Base-by-base conservation (phyloP, 495 filamentous ascomycete species). In the Penicillium maclennaniae region DNA sequence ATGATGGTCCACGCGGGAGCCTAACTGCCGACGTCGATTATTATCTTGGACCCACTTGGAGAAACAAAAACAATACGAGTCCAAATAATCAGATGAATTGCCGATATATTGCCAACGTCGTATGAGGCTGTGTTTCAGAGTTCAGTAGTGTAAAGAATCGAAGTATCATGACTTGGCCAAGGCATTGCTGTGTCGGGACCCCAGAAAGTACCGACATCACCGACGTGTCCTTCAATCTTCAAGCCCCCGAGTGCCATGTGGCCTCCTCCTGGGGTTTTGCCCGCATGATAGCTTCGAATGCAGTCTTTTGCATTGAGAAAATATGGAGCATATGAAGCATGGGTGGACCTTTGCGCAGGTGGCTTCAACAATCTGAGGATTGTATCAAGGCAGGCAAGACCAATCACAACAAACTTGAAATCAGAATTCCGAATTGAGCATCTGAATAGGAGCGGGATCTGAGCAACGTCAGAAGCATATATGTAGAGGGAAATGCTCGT, bases 161-260 rank as follows among this genome's bases (percentile, higher is more conserved):
- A 14, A 34, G 15, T 12, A 14, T 34, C 31, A 34, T 34, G 9
- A 14, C 31, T 12, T 1, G 31, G 31, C 31, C 31, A 34, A 34
- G 10, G 8, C 31, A 10, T 14, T 14, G 31, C 31, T 14, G 6
- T 4, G 7, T 31, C 27, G 27, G 27, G 27, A 19, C 28, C 16
- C 6, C 45, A 37, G 15, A 14, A 27, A 37, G 8, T 12, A 27
- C 15, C 6, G 23, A 23, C 20, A 19, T 46, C 31, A 16, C 25
- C 44, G 37, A 38, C 45, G 45, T 47, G 31, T 19, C 45, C 19
- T 41, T 47, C 31, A 31, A 38, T 47, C 23, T 3, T 12, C 19
- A 38, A 47, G 31, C 31, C 37, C 23, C 31, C 45, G 2, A 16
- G 34, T 21, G 31, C 45, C 45, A 47, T 47, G 45, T 38, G 45